Conservation (phyloP, 352 stramenopile genomes). For the Phytophthora melonis region DNA sequence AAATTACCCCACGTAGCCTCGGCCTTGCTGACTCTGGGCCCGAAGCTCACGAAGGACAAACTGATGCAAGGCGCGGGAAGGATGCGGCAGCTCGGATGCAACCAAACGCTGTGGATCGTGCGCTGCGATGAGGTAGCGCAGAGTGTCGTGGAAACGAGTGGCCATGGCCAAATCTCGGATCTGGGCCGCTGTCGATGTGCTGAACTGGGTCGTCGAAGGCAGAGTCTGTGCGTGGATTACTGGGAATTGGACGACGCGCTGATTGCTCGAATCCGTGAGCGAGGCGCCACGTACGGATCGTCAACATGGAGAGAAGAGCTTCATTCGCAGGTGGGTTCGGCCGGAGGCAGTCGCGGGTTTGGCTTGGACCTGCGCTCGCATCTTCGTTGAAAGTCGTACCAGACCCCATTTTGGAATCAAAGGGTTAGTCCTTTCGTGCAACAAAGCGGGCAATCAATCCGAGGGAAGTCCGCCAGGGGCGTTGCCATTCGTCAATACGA, state of each 20-base stretch:
- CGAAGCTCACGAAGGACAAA: constrained; percentile 92
- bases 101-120: constrained; percentile 78
- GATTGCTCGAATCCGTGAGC: constrained; percentile 16
- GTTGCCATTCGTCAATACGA: constrained; percentile 52
- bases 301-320: constrained; percentile 7
- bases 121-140: constrained; percentile 74
- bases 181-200: constrained; percentile 43
- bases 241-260: constrained; percentile 6
- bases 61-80: constrained; percentile 92
- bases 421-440: too few species aligned
- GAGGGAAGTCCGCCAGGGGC: constrained; percentile 46
- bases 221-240: constrained; percentile 60
- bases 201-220: constrained; percentile 89
- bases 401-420: too few species aligned
- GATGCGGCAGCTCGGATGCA: constrained; percentile 78
- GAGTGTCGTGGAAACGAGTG: constrained; percentile 43
- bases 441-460: too few species aligned
- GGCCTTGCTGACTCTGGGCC: constrained; percentile 86
- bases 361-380: constrained; percentile 25
- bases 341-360: constrained; percentile 23
- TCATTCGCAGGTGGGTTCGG: background rate
- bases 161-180: background rate
- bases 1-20: constrained; percentile 76
- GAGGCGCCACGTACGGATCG: constrained; percentile 27
- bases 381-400: constrained; percentile 17